Conservation (phyloP, 2,329 filamentous ascomycete species). For the Teratosphaeria nubilosa region DNA sequence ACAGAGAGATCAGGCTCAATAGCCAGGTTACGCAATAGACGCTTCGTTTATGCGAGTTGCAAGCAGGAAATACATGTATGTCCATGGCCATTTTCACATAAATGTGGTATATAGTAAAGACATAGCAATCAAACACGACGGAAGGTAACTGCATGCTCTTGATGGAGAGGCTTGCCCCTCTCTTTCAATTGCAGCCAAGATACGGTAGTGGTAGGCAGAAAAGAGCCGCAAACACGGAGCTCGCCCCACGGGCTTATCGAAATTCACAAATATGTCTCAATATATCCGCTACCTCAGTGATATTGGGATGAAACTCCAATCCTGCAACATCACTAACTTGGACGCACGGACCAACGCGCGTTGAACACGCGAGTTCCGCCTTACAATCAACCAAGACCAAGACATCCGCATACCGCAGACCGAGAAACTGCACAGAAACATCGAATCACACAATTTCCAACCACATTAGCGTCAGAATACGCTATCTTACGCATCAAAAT, state of each 20-base stretch:
- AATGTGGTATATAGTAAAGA: not conserved
- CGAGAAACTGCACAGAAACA: not conserved
- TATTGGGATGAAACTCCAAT: not conserved
- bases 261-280: not conserved
- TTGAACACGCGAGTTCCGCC: not conserved
- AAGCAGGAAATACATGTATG: not conserved
- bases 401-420: not conserved
- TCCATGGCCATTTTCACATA: not conserved
- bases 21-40: not conserved
- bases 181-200: not conserved
- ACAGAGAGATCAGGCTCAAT: not conserved
- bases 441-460: not conserved
- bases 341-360: not conserved
- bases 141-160: not conserved
- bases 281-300: not conserved
- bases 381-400: not conserved
- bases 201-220: not conserved
- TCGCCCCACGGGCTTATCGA: not conserved
- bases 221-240: not conserved
- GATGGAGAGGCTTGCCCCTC: not conserved
- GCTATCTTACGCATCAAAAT: constrained; percentile 38
- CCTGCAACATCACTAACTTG: not conserved
- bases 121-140: not conserved
- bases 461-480: not conserved
- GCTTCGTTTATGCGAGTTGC: not conserved